phyloP scores from a whole-genome alignment of 202 grass and related monocot genomes.

The Schoenoplectus triqueter region DNA sequence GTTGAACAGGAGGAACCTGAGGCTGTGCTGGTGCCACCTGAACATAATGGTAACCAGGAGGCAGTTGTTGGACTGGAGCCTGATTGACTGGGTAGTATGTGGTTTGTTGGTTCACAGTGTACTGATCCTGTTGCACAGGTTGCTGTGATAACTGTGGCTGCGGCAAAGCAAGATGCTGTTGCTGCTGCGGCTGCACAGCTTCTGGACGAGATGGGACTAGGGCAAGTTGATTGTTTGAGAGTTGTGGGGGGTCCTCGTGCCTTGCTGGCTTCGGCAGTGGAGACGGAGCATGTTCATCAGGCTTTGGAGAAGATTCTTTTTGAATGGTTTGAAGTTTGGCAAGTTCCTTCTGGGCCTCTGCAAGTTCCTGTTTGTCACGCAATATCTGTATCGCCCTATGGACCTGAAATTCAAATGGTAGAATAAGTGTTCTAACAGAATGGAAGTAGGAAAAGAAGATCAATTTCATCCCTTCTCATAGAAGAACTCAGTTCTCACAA shows the following conservation, averaged over 20 bases:
- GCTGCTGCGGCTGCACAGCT: constrained; percentile 48
- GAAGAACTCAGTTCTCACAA: background rate
- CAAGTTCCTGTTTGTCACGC: constrained; percentile 78
- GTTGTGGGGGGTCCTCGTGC: constrained; percentile 51
- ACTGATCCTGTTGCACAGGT: constrained; percentile 54
- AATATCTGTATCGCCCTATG: constrained; percentile 77
- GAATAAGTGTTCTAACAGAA: background rate
- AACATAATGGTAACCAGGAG: constrained; percentile 37
- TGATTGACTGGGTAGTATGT: constrained; percentile 7
- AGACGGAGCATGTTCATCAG: constrained; percentile 45
- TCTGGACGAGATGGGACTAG: constrained; percentile 65
- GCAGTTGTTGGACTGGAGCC: constrained; percentile 19
- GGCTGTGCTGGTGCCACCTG: constrained; percentile 22
- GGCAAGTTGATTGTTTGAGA: constrained; percentile 58
- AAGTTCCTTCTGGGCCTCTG: constrained; percentile 67
- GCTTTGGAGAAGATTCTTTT: constrained; percentile 54
- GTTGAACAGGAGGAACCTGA: constrained; percentile 25
- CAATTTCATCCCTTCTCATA: background rate
- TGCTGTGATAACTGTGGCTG: constrained; percentile 55
- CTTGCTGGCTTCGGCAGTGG: constrained; percentile 43
- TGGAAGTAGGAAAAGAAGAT: background rate
- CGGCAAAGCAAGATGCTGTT: constrained; percentile 52
- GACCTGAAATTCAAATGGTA: constrained; percentile 55
- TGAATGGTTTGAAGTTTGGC: constrained; percentile 68
- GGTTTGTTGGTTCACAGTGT: constrained; percentile 28